A percentile compares a stretch with the other conserved stretches of the same genome.
phyloP scores from a whole-genome alignment of 2,329 filamentous ascomycete species.

The Neophaeococcomyces mojaviensis region DNA sequence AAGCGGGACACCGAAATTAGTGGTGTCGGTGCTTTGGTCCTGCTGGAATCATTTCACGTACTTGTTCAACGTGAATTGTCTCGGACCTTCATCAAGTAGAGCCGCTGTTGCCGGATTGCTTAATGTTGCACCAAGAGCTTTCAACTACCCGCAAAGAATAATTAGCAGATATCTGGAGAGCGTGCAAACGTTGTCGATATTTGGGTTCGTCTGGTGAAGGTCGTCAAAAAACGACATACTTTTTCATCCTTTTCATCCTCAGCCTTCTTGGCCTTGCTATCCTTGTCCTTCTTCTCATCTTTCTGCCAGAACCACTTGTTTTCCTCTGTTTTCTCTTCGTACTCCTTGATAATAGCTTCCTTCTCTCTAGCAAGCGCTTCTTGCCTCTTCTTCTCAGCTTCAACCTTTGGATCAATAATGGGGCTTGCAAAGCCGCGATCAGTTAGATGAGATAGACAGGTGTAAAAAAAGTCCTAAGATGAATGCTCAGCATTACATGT shows the following conservation, averaged over 20 bases:
- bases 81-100: constrained; percentile 56
- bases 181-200: not conserved
- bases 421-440: constrained; percentile 71
- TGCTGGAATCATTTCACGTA: constrained; percentile 33
- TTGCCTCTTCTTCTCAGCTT: constrained; percentile 36
- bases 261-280: constrained; percentile 40
- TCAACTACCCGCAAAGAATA: constrained; percentile 29
- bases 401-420: constrained; percentile 37
- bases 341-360: constrained; percentile 44
- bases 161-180: not conserved
- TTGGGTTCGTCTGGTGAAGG: not conserved
- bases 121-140: constrained; percentile 29
- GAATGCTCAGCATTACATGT: constrained; percentile 11
- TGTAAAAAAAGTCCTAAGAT: constrained; percentile 79
- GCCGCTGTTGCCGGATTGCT: not conserved
- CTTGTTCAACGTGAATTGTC: constrained; percentile 79
- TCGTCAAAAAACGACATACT: constrained; percentile 28
- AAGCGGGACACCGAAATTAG: not conserved
- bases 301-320: constrained; percentile 46
- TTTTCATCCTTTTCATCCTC: constrained; percentile 48
- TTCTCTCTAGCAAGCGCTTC: constrained; percentile 39
- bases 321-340: constrained; percentile 69
- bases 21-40: constrained; percentile 4
- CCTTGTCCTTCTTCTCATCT: constrained; percentile 41
- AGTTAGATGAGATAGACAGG: constrained; percentile 74